Percentiles rank a stretch among this genome's conserved stretches.
Conservation (phyloP, 2,329 filamentous ascomycete genomes). For the Trichoderma atroviride region DNA sequence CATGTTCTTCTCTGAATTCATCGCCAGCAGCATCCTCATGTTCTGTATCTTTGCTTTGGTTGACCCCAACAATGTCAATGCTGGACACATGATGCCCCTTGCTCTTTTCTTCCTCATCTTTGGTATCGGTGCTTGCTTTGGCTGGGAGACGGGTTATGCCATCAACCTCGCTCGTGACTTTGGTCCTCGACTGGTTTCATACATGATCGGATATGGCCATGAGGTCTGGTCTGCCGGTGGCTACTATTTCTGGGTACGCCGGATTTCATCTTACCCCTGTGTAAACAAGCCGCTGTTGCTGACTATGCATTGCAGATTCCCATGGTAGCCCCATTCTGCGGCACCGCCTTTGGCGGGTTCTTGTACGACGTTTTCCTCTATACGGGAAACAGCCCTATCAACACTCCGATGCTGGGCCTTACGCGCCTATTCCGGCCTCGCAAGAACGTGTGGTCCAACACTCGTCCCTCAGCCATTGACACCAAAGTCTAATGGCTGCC, state of each 20-base stretch:
- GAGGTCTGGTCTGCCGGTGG: conserved; percentile 68
- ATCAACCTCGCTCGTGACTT: conserved; percentile 76
- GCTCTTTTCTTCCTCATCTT: conserved; percentile 73
- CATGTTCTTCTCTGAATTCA: conserved; percentile 73
- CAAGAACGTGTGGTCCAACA: conserved; percentile 44
- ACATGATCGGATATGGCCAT: conserved; percentile 67
- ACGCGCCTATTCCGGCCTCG: conserved; percentile 49
- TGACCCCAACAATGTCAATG: conserved; percentile 59
- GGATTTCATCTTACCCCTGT: not conserved
- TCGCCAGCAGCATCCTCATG: conserved; percentile 68
- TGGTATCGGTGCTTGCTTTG: conserved; percentile 72
- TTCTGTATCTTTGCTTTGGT: conserved; percentile 72
- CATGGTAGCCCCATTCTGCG: conserved; percentile 70
- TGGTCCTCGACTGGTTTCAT: conserved; percentile 67
- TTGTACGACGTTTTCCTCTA: conserved; percentile 70
- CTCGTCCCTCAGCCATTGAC: conserved; percentile 31
- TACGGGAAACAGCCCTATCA: conserved; percentile 70
- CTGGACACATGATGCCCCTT: conserved; percentile 59
- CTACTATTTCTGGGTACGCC: conserved; percentile 72
- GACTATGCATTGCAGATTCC: conserved; percentile 56
- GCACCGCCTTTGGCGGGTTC: conserved; percentile 64
- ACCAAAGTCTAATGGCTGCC: conserved; percentile 27
- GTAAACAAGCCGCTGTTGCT: conserved; percentile 21
- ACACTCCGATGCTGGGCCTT: conserved; percentile 67
- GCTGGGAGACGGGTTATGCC: conserved; percentile 76